phyloP scores from a whole-genome alignment of 352 stramenopile species.

The Lagenidium giganteum region DNA sequence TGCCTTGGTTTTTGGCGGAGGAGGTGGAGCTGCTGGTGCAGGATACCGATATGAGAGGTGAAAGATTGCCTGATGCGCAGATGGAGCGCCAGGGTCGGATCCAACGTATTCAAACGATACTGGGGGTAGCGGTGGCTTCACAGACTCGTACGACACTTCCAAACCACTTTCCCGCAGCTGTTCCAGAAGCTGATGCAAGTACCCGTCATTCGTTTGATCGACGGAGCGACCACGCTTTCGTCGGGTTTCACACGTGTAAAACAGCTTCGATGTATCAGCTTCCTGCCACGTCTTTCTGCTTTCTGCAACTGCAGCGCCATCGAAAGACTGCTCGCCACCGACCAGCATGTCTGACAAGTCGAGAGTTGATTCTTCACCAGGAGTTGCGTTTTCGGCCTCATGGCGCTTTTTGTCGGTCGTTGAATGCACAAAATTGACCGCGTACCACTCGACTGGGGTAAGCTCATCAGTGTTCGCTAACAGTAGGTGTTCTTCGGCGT shows the following conservation, averaged over 20 bases:
- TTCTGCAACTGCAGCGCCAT: slow-evolving; percentile 7
- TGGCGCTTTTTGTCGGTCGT: slow-evolving; percentile 57
- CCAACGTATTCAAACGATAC: slow-evolving; percentile 8
- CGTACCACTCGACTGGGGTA: slow-evolving; percentile 82
- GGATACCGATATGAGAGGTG: slow-evolving; percentile 63
- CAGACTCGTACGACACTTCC: slow-evolving; percentile 51
- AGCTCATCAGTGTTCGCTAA: slow-evolving; percentile 80
- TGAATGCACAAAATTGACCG: slow-evolving; percentile 67
- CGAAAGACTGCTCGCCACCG: slow-evolving; percentile 12
- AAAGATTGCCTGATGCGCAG: slow-evolving; percentile 42
- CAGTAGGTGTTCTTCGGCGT: slow-evolving; percentile 77
- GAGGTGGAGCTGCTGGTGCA: slow-evolving; percentile 26
- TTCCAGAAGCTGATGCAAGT: slow-evolving; percentile 2
- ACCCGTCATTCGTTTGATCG: neutral
- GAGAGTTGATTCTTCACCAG: too few species aligned
- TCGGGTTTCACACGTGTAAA: slow-evolving; percentile 13
- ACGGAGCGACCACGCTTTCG: too few species aligned
- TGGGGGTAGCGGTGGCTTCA: slow-evolving; percentile 37
- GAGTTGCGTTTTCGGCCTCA: slow-evolving; percentile 17
- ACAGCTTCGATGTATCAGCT: slow-evolving; percentile 8
- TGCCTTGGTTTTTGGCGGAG: slow-evolving; percentile 26
- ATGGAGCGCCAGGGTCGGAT: slow-evolving; percentile 19
- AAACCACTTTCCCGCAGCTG: slow-evolving; percentile 49
- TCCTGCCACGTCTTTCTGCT: slow-evolving; percentile 16
- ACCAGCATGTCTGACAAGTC: too few species aligned